Evolutionary conservation across 192 early-diverging fungal species (phyloP).

Genomic region (Entophlyctis luteolus): DNA sequence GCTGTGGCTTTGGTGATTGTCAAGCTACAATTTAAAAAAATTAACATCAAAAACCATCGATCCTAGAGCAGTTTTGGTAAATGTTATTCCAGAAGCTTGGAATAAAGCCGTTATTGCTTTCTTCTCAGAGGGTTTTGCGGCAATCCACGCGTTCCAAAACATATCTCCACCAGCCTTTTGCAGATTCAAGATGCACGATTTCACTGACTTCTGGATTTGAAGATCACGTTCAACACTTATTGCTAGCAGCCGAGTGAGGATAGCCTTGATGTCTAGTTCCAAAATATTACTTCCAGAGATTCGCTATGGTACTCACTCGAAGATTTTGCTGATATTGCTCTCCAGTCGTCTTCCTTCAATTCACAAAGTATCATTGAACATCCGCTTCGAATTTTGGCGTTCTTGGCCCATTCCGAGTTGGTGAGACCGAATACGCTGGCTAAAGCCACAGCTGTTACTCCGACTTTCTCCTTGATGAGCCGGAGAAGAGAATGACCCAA

Average conservation of each 20-base stretch:
- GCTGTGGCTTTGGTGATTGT: too few species aligned
- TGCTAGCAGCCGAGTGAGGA: slow-evolving; percentile 3
- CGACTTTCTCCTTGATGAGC: neutral
- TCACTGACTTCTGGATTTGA: slow-evolving; percentile 2
- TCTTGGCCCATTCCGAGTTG: slow-evolving; percentile 23
- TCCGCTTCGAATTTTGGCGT: slow-evolving; percentile 16
- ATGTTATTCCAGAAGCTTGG: slow-evolving; percentile 3
- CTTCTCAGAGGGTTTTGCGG: slow-evolving; percentile 10
- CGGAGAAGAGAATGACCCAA: neutral
- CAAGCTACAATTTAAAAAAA: too few species aligned
- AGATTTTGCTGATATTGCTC: neutral
- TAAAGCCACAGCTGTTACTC: neutral
- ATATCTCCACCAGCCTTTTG: neutral
- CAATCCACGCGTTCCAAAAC: slow-evolving; percentile 15
- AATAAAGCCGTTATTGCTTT: slow-evolving; percentile 18
- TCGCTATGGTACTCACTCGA: neutral
- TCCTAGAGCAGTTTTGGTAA: slow-evolving; percentile 5
- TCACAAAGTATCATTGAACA: slow-evolving; percentile 18
- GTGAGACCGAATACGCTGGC: slow-evolving; percentile 23
- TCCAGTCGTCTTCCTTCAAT: slow-evolving; percentile 28
- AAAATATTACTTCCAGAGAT: neutral
- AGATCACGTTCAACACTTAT: neutral
- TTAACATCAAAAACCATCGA: too few species aligned
- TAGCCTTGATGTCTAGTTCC: slow-evolving; percentile 5
- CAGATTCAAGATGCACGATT: neutral